These are phyloP conservation scores for Colletotrichum aenigma DNA, from an alignment of 2,329 filamentous ascomycete species.

Conservation along the genomic window DNA sequence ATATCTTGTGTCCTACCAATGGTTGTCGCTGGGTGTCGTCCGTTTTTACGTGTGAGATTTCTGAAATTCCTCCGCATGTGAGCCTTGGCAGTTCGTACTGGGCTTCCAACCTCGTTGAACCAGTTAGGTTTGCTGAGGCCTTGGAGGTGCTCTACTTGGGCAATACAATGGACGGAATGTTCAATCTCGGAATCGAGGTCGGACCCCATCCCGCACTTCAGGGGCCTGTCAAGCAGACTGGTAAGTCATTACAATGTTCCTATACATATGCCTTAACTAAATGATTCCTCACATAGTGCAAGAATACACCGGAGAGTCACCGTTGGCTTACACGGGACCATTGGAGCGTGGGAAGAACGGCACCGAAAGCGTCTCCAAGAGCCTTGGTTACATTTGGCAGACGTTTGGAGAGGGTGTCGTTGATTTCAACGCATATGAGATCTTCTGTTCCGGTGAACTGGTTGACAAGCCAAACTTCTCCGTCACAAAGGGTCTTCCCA, in stretches of 20 bases:
- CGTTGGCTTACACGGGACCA: background rate
- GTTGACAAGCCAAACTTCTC: background rate
- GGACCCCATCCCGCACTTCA: conserved; percentile 43
- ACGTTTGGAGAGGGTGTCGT: background rate
- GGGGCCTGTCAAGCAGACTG: conserved; percentile 29
- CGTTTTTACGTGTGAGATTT: background rate
- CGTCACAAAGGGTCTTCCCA: conserved; percentile 31
- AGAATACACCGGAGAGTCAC: background rate
- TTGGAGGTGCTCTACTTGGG: conserved; percentile 2
- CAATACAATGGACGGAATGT: background rate
- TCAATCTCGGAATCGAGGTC: conserved; percentile 30
- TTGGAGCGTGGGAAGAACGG: background rate
- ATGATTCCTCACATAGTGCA: background rate
- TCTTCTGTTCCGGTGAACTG: conserved; percentile 6
- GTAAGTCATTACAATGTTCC: background rate
- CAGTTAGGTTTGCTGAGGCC: conserved; percentile 27
- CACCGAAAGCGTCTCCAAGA: background rate
- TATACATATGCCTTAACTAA: background rate
- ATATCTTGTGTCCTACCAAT: background rate
- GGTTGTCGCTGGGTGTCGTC: background rate
- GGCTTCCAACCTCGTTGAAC: conserved; percentile 29
- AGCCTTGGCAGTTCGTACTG: conserved; percentile 25
- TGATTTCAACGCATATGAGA: background rate
- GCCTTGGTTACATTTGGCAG: background rate
- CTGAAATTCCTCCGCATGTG: background rate